Evolutionary conservation across 2,329 filamentous ascomycete species (phyloP).

Genomic region (Cercospora sp.): DNA sequence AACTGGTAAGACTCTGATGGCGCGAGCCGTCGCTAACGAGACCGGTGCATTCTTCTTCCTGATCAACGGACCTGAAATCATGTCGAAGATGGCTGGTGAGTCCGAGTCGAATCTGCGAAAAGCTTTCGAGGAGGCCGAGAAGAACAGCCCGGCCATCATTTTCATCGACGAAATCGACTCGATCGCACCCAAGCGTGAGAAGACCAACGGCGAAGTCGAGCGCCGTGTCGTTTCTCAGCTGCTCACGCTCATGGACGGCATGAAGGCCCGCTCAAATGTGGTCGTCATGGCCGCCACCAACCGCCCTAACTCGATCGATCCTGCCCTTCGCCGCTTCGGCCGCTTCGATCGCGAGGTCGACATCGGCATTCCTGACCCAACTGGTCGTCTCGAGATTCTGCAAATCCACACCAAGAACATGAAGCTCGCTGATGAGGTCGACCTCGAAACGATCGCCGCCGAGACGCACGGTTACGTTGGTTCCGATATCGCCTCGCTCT

Average conservation of each 20-base stretch:
- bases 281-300: slow-evolving; percentile 99
- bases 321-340: slow-evolving; percentile 93
- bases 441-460: slow-evolving; percentile 91
- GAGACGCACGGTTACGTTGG: slow-evolving; percentile 99
- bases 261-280: slow-evolving; percentile 98
- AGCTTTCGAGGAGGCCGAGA: slow-evolving; percentile 99
- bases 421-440: slow-evolving; percentile 96
- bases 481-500: slow-evolving; percentile 96
- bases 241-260: slow-evolving; percentile 96
- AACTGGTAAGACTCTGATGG: slow-evolving; percentile 99
- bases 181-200: slow-evolving; percentile 98
- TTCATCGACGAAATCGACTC: slow-evolving; percentile 99
- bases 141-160: slow-evolving; percentile 98
- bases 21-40: slow-evolving; percentile 96
- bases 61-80: slow-evolving; percentile 99
- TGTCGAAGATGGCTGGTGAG: slow-evolving; percentile 99
- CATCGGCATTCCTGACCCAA: slow-evolving; percentile 96
- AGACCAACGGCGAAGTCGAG: slow-evolving; percentile 99
- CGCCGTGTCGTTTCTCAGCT: slow-evolving; percentile 97
- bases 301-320: slow-evolving; percentile 97
- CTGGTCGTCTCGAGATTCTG: slow-evolving; percentile 96
- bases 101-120: slow-evolving; percentile 97
- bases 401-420: slow-evolving; percentile 99
- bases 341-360: slow-evolving; percentile 99
- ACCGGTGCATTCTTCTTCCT: slow-evolving; percentile 99